Evolutionary conservation across 495 filamentous ascomycete genomes (phyloP).

Genomic region (Talaromyces adpressus): DNA sequence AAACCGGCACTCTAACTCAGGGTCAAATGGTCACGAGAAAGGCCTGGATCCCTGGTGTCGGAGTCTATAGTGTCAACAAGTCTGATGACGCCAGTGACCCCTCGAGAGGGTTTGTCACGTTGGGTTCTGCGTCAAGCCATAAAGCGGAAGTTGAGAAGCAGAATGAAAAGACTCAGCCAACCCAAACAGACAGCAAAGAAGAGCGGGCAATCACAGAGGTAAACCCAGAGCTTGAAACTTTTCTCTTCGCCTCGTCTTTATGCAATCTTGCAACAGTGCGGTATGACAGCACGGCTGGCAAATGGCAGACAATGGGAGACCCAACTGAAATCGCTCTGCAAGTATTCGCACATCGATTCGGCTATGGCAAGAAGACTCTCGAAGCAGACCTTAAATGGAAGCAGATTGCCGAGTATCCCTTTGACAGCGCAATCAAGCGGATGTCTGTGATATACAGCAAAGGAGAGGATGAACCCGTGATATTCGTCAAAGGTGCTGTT

Average conservation of each 20-base stretch:
- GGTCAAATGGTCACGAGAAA: slow-evolving; percentile 75
- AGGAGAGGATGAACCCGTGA: slow-evolving; percentile 23
- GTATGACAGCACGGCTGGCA: slow-evolving; percentile 33
- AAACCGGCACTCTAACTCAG: slow-evolving; percentile 78
- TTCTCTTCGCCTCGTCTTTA: slow-evolving; percentile 64
- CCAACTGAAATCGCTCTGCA: slow-evolving; percentile 81
- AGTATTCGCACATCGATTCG: slow-evolving; percentile 68
- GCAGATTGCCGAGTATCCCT: slow-evolving; percentile 69
- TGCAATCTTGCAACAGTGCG: slow-evolving; percentile 72
- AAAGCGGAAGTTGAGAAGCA: neutral
- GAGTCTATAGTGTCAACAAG: slow-evolving; percentile 53
- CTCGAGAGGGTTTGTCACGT: slow-evolving; percentile 54
- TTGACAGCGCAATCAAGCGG: slow-evolving; percentile 74
- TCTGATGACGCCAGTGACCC: slow-evolving; percentile 53
- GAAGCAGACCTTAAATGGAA: slow-evolving; percentile 49
- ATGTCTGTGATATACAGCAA: slow-evolving; percentile 70
- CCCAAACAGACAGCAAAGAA: slow-evolving; percentile 24
- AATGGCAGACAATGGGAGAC: slow-evolving; percentile 71
- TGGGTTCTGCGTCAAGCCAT: slow-evolving; percentile 22
- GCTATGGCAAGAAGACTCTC: slow-evolving; percentile 48
- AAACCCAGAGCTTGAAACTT: slow-evolving; percentile 45
- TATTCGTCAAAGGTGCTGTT: slow-evolving; percentile 64
- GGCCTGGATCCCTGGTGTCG: slow-evolving; percentile 65
- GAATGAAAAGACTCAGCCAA: slow-evolving; percentile 17
- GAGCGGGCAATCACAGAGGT: slow-evolving; percentile 10